Evolutionary conservation across 2,329 filamentous ascomycete genomes (phyloP).

Genomic region (Hypoxylon sp.): DNA sequence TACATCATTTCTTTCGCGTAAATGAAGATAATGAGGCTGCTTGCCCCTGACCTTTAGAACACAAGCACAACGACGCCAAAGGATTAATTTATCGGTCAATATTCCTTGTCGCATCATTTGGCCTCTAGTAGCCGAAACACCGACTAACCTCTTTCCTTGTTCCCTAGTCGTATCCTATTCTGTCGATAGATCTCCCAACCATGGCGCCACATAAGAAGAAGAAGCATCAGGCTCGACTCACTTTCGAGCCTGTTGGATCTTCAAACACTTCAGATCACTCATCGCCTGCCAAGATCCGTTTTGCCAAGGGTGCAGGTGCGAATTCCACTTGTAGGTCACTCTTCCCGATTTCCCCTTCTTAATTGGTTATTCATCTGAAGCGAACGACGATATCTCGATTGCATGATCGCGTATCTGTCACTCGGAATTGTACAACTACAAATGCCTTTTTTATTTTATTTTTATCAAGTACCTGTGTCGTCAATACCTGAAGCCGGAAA

Average conservation of each 20-base stretch:
- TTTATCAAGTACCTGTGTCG: background rate
- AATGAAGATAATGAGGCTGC: background rate
- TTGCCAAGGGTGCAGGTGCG: constrained; percentile 38
- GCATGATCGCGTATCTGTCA: background rate
- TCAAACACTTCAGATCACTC: constrained; percentile 42
- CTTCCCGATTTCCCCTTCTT: background rate
- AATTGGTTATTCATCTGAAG: background rate
- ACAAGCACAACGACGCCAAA: background rate
- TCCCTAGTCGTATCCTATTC: background rate
- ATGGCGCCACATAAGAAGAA: constrained; percentile 46
- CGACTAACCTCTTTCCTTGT: background rate
- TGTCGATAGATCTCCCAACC: background rate
- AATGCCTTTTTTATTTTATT: background rate
- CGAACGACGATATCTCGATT: background rate
- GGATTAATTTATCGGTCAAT: background rate
- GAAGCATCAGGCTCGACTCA: constrained; percentile 50
- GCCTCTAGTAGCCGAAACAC: background rate
- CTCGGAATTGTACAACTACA: background rate
- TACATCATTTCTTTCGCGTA: background rate
- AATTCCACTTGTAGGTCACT: constrained; percentile 37
- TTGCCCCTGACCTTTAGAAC: background rate
- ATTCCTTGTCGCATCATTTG: background rate
- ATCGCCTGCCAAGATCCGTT: constrained; percentile 50
- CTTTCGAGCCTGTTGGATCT: constrained; percentile 50
- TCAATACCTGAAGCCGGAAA: too few relatives aligned